These are phyloP conservation scores for Tetragonia tetragonoides DNA, from an alignment of 148 eudicot genomes.

Conservation along the genomic window DNA sequence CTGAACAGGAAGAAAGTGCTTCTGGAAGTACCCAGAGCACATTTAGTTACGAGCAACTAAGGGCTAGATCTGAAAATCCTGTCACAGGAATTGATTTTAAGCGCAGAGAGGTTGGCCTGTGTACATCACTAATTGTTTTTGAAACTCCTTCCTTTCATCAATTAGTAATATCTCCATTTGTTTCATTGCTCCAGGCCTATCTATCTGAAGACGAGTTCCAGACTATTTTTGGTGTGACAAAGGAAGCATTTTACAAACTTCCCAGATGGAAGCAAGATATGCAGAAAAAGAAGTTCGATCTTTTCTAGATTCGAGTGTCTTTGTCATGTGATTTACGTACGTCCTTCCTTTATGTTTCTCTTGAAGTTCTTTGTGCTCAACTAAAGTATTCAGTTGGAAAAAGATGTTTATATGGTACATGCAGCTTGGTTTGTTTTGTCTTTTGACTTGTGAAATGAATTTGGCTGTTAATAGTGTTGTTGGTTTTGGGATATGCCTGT, in stretches of 20 bases:
- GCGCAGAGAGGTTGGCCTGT: constrained; percentile 82
- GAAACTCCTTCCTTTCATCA: neutral
- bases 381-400: neutral
- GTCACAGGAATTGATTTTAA: constrained; percentile 93
- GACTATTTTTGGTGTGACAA: constrained; percentile 58
- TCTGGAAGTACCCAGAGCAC: constrained; percentile 56
- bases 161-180: neutral
- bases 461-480: constrained; percentile 22
- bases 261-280: constrained; percentile 99
- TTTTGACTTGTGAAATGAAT: neutral
- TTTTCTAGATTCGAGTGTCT: constrained; percentile 46
- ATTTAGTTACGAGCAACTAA: constrained; percentile 77
- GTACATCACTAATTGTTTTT: neutral
- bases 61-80: constrained; percentile 79
- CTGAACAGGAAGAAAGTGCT: constrained; percentile 53
- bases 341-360: neutral
- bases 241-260: constrained; percentile 76
- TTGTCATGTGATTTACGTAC: neutral
- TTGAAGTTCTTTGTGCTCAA: neutral
- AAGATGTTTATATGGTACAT: constrained; percentile 10
- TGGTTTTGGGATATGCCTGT: constrained; percentile 12
- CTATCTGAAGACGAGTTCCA: constrained; percentile 85
- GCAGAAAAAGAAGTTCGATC: constrained; percentile 84
- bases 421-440: constrained; percentile 14
- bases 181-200: constrained; percentile 57